These are phyloP conservation scores for Leishmania martiniquensis DNA, from an alignment of 208 protist genomes.

Conservation along the genomic window DNA sequence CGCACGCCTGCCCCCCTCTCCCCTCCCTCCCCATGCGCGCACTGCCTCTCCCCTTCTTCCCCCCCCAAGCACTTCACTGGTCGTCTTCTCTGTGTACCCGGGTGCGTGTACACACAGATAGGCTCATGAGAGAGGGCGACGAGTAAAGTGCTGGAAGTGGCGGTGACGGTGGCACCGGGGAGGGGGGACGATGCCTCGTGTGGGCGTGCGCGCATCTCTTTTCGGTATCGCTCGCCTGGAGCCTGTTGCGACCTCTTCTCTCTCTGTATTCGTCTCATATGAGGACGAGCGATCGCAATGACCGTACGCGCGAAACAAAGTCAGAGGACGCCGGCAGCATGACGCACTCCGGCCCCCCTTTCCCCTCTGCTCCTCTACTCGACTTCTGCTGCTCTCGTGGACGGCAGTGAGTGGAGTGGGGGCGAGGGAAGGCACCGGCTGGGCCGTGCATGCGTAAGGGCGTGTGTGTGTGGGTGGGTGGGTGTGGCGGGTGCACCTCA, in stretches of 20 bases:
- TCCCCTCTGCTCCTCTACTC: background rate
- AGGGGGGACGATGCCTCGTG: no score
- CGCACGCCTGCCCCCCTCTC: no score
- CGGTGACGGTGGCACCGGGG: no score
- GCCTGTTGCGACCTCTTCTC: no score
- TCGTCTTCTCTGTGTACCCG: background rate
- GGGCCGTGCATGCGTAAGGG: background rate
- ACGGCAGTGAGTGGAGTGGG: background rate
- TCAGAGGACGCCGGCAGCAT: no score
- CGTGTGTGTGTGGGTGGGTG: background rate
- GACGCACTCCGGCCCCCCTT: background rate
- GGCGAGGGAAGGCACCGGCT: background rate
- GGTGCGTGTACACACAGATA: background rate
- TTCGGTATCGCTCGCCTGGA: background rate
- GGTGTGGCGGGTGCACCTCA: no score
- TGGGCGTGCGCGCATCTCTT: background rate
- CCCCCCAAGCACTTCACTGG: background rate
- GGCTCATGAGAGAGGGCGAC: background rate
- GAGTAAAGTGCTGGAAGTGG: no score
- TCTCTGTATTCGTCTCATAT: no score
- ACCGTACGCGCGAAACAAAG: no score
- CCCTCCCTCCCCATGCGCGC: no score
- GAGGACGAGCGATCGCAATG: no score
- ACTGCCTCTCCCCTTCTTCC: background rate
- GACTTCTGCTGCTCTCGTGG: background rate